Evolutionary conservation across 2,329 filamentous ascomycete species (phyloP), one percentile per base, ranked within the genome.

Genomic region (Epichloe gansuensis): DNA sequence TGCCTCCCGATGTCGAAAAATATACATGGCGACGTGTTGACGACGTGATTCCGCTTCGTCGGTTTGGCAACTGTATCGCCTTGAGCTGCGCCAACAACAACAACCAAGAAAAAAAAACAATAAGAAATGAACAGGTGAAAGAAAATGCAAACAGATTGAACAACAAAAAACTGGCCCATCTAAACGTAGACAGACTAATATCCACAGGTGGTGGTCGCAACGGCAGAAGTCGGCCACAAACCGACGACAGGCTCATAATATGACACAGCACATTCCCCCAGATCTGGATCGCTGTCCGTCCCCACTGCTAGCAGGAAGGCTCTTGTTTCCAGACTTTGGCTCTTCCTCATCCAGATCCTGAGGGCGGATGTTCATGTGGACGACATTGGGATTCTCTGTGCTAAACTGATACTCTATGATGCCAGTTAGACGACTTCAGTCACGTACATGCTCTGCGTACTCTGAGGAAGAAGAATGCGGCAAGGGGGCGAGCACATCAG

Each of bases 331-430:
- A 37, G 80, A 78, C 63, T 84, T 85, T 53, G 85, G 82, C 59
- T 88, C 85, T 61, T 87, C 83, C 62, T 93, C 89, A 58, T 94
- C 85, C 56, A 91, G 78, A 63, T 95, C 88, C 63, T 90, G 85
- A 3, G 90, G 90, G 60, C 88, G 86, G 60, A 95, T 83, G 5
- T 87, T 91, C 89, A 95, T 95, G 68, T 95, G 90, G n/a, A 95
- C 83, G 31, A 95, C 87, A 59, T 95, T 95, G 7, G 87, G 81
- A 11, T 77, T 74, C 57, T 89, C 84, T 34, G 76, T 75, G 62
- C 81, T 86, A 63, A 94, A 89, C 56, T 82, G 85, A 63, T 88
- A 91, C 59, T 91, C 89, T 95, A 62, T 5, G 21, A 25, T 15
- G 23, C 37, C 5, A 15, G 48, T 58, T 46, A 58, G 55, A 45